phyloP scores from a whole-genome alignment of 352 stramenopile genomes.

The Phytopythium montanum region DNA sequence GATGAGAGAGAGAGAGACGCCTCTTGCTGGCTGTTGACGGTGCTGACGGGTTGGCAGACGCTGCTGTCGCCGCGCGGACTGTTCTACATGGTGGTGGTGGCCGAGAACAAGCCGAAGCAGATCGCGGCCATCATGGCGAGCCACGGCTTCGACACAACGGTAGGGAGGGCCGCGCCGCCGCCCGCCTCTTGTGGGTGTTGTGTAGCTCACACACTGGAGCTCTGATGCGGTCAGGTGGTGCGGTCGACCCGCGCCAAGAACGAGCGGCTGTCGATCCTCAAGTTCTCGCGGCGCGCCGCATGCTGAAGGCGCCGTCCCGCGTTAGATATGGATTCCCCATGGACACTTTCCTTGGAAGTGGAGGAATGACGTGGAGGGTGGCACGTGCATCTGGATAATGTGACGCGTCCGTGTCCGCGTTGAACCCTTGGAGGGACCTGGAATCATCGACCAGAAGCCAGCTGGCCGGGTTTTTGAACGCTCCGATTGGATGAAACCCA shows the following conservation, averaged over 20 bases:
- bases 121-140: slow-evolving; percentile 75
- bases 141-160: slow-evolving; percentile 68
- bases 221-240: slow-evolving; percentile 32
- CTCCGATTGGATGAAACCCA: background rate
- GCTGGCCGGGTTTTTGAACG: background rate
- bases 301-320: background rate
- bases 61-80: slow-evolving; percentile 83
- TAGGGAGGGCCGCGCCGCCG: slow-evolving; percentile 19
- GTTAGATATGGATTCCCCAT: background rate
- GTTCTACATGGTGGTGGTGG: slow-evolving; percentile 97
- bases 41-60: slow-evolving; percentile 15
- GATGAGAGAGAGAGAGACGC: too few relatives aligned
- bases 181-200: too few relatives aligned
- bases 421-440: too few relatives aligned
- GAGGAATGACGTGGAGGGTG: too few relatives aligned
- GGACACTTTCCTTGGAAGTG: background rate
- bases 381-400: too few relatives aligned
- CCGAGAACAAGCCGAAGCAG: slow-evolving; percentile 96
- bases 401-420: too few relatives aligned
- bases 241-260: slow-evolving; percentile 68
- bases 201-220: too few relatives aligned
- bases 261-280: slow-evolving; percentile 72
- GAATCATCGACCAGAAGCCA: too few relatives aligned
- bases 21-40: background rate
- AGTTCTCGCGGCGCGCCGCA: slow-evolving; percentile 35